phyloP scores from a whole-genome alignment of 2,329 filamentous ascomycete species.

The Helotiales sp. region DNA sequence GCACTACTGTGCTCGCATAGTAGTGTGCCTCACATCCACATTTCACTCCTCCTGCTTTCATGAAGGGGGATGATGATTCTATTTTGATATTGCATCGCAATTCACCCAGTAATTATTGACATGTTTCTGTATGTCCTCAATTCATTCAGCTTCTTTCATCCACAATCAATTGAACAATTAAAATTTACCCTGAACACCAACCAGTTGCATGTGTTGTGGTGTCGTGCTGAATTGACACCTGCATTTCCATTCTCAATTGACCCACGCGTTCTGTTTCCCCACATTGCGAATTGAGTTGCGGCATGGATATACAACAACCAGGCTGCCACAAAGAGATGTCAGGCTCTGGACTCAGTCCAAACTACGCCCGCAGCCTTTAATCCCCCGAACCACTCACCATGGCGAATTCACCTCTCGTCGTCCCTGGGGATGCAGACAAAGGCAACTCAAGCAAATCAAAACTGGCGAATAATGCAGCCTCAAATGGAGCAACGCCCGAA shows the following conservation, averaged over 20 bases:
- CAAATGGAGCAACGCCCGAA: conserved; percentile 31
- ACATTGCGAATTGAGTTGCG: conserved; percentile 3
- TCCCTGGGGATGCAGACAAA: conserved; percentile 31
- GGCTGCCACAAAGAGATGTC: neutral
- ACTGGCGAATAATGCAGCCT: conserved; percentile 27
- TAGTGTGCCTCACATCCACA: neutral
- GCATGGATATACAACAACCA: conserved; percentile 1
- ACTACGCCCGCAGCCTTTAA: neutral
- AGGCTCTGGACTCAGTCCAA: neutral
- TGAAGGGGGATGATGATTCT: neutral
- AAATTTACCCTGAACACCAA: neutral
- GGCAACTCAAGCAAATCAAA: conserved; percentile 23
- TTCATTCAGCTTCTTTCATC: neutral
- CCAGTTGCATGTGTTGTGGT: neutral
- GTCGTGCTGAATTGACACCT: neutral
- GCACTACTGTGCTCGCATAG: no score
- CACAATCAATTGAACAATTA: neutral
- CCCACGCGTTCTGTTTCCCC: neutral
- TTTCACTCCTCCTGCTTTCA: neutral
- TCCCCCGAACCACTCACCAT: conserved; percentile 16
- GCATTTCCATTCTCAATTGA: no score
- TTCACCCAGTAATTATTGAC: neutral
- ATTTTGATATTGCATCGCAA: conserved; percentile 8
- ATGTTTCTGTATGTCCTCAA: neutral
- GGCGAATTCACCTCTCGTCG: conserved; percentile 35